Conservation (phyloP, 2,329 filamentous ascomycete genomes). For the Aaosphaeria arxii region DNA sequence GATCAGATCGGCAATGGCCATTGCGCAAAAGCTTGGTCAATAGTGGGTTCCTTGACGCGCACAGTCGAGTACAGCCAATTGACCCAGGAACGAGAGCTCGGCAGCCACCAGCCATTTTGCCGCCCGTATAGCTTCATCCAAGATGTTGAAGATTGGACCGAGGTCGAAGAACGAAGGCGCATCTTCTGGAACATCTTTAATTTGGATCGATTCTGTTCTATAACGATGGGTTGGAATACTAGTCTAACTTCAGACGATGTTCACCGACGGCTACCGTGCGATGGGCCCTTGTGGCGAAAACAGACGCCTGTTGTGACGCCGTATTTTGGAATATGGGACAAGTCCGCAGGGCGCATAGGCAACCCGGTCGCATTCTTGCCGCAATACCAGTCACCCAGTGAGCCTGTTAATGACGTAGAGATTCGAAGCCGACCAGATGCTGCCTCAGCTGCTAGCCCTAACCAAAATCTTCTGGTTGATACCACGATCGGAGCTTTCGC, state of each 20-base stretch:
- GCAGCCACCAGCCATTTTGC: background rate
- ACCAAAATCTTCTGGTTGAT: slow-evolving; percentile 4
- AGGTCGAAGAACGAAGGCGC: slow-evolving; percentile 35
- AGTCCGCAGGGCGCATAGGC: slow-evolving; percentile 11
- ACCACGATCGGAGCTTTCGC: slow-evolving; percentile 30
- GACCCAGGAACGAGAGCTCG: slow-evolving; percentile 14
- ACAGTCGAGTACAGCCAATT: slow-evolving; percentile 30
- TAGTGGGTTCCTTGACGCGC: slow-evolving; percentile 33
- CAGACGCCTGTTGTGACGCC: slow-evolving; percentile 28
- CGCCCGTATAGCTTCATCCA: slow-evolving; percentile 22
- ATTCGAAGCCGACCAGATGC: slow-evolving; percentile 3
- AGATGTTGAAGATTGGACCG: slow-evolving; percentile 35
- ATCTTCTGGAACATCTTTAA: slow-evolving; percentile 40
- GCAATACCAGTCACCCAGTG: background rate
- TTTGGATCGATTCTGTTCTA: slow-evolving; percentile 37
- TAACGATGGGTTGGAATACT: slow-evolving; percentile 37
- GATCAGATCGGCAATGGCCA: slow-evolving; percentile 27
- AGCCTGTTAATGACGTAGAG: background rate
- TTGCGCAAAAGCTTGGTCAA: slow-evolving; percentile 33
- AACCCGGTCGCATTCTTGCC: slow-evolving; percentile 9
- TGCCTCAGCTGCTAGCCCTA: background rate
- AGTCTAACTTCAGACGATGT: slow-evolving; percentile 33
- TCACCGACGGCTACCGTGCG: slow-evolving; percentile 33
- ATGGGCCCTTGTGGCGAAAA: slow-evolving; percentile 31
- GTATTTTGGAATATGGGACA: slow-evolving; percentile 41